These are phyloP conservation scores for Apium graveolens DNA, from an alignment of 129 eudicot genomes.

Conservation along the genomic window DNA sequence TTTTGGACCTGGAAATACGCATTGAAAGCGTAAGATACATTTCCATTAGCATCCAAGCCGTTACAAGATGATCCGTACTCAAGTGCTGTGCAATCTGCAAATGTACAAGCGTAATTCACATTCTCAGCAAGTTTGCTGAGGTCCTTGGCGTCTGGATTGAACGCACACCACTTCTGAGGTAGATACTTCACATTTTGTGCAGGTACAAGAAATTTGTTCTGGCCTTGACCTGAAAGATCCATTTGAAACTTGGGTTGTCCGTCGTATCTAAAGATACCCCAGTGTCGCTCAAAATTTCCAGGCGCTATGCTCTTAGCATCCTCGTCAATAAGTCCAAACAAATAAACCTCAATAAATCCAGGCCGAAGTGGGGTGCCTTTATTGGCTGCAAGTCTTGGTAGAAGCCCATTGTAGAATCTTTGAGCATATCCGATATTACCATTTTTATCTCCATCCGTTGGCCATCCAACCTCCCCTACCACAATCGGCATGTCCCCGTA, in stretches of 20 bases:
- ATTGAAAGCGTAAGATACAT: slow-evolving; percentile 31
- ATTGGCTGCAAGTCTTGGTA: slow-evolving; percentile 39
- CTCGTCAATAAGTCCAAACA: slow-evolving; percentile 54
- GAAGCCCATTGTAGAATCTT: slow-evolving; percentile 49
- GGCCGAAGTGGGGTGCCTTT: slow-evolving; percentile 57
- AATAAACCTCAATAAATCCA: slow-evolving; percentile 40
- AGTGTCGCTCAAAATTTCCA: slow-evolving; percentile 56
- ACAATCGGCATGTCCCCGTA: slow-evolving; percentile 37
- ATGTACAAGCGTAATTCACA: slow-evolving; percentile 38
- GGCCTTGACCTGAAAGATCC: slow-evolving; percentile 34
- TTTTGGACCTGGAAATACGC: slow-evolving; percentile 23
- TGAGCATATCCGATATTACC: slow-evolving; percentile 32
- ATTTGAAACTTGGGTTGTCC: slow-evolving; percentile 53
- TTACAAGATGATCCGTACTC: slow-evolving; percentile 29
- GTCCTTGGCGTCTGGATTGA: slow-evolving; percentile 41
- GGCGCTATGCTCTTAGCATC: slow-evolving; percentile 51
- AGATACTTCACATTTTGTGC: slow-evolving; percentile 40
- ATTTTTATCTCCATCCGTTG: slow-evolving; percentile 46
- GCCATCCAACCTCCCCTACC: slow-evolving; percentile 67
- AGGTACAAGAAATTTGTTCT: slow-evolving; percentile 30
- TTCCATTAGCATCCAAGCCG: slow-evolving; percentile 19
- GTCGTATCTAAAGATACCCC: slow-evolving; percentile 58
- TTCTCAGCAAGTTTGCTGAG: slow-evolving; percentile 33
- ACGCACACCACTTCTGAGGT: slow-evolving; percentile 36
- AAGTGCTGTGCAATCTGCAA: slow-evolving; percentile 31